These are phyloP conservation scores for Aspergillus udagawae DNA, from an alignment of 2,329 filamentous ascomycete genomes.

Conservation along the genomic window DNA sequence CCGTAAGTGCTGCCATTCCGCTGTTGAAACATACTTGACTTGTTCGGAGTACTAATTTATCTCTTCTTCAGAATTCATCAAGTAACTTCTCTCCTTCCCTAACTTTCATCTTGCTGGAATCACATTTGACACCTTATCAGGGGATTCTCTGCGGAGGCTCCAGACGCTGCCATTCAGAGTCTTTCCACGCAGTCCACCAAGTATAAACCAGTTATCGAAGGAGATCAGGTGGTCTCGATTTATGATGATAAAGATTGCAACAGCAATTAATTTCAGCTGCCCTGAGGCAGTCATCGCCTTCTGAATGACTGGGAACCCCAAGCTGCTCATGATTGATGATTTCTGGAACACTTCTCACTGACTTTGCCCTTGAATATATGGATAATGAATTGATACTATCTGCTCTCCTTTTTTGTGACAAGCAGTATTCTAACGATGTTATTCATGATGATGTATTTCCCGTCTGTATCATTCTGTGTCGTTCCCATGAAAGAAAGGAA, in stretches of 20 bases:
- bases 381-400: not conserved
- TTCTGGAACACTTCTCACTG: not conserved
- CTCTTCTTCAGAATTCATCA: constrained; percentile 35
- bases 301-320: not conserved
- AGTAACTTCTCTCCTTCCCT: constrained; percentile 27
- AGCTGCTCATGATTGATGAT: not conserved
- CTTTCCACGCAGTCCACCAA: constrained; percentile 60
- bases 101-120: not conserved
- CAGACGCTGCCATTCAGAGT: constrained; percentile 63
- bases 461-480: not conserved
- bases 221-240: constrained; percentile 65
- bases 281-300: not conserved
- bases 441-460: not conserved
- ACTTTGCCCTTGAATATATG: not conserved
- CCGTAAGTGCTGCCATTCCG: constrained; percentile 50
- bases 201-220: constrained; percentile 67
- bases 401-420: not conserved
- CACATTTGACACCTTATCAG: constrained; percentile 40
- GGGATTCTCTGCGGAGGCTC: constrained; percentile 72
- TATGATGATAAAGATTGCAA: constrained; percentile 16
- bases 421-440: not conserved
- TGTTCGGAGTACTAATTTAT: not conserved
- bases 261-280: not conserved
- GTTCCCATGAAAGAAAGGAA: not conserved
- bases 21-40: constrained; percentile 6